These are phyloP conservation scores for Stipa capillata DNA, from an alignment of 176 grass and related monocot species.

Conservation along the genomic window DNA sequence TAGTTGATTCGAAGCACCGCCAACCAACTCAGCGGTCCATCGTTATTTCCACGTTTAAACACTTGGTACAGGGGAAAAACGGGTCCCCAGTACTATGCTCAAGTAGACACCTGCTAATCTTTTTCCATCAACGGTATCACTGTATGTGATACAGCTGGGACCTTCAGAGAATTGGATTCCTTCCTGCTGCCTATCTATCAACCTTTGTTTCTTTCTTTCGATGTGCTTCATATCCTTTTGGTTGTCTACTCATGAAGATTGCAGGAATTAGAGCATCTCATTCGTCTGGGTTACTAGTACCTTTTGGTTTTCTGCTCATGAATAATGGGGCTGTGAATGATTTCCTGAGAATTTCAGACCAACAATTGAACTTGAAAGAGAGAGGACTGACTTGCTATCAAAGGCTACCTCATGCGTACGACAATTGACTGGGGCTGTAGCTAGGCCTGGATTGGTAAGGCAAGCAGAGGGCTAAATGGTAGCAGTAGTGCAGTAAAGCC, in stretches of 20 bases:
- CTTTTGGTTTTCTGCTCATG: background rate
- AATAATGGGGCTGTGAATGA: background rate
- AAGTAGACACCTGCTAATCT: background rate
- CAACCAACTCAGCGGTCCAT: background rate
- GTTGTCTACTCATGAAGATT: slow-evolving; percentile 1
- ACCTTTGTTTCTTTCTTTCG: too few species aligned
- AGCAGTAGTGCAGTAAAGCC: background rate
- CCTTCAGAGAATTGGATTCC: background rate
- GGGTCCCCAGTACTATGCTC: background rate
- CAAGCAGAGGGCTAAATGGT: background rate
- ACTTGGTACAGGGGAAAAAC: background rate
- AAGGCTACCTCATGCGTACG: background rate
- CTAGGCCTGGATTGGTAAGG: background rate
- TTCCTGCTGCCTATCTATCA: too few species aligned
- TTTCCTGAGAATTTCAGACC: background rate
- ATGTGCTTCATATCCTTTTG: background rate
- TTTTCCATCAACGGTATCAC: background rate
- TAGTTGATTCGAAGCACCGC: background rate
- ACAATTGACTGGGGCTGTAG: background rate
- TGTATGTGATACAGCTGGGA: background rate
- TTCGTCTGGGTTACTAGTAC: background rate
- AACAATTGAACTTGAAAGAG: too few species aligned
- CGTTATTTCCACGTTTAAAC: background rate
- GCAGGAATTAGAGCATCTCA: background rate
- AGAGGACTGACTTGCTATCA: background rate